phyloP scores from a whole-genome alignment of 106 monocot species.

The Allium sativum region DNA sequence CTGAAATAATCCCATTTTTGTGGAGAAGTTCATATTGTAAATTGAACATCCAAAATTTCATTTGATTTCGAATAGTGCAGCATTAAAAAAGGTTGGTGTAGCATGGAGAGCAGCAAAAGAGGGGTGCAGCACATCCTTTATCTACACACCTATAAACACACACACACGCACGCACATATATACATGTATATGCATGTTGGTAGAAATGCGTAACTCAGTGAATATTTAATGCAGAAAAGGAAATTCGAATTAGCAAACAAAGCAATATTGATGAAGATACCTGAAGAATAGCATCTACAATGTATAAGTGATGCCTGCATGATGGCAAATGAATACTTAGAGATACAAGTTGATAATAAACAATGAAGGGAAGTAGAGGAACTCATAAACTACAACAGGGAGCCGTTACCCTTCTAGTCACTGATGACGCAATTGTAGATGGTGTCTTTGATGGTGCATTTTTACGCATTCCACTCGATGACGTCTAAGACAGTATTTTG shows the following conservation, averaged over 20 bases:
- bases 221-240: not conserved
- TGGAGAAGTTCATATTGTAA: too few species aligned
- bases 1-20: too few species aligned
- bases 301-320: slow-evolving; percentile 3
- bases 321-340: slow-evolving; percentile 23
- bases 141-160: too few species aligned
- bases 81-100: too few species aligned
- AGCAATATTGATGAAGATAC: slow-evolving; percentile 9
- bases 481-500: slow-evolving; percentile 9
- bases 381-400: slow-evolving; percentile 23
- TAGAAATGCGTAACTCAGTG: not conserved
- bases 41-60: too few species aligned
- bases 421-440: slow-evolving; percentile 1
- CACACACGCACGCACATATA: too few species aligned
- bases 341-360: not conserved
- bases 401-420: slow-evolving; percentile 10
- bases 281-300: slow-evolving; percentile 33
- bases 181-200: too few species aligned
- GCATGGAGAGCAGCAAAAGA: too few species aligned
- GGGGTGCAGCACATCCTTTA: too few species aligned
- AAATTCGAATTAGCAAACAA: not conserved
- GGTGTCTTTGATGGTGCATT: not conserved
- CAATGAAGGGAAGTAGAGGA: not conserved
- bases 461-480: slow-evolving; percentile 1
- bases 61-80: too few species aligned